phyloP scores from a whole-genome alignment of 2,329 filamentous ascomycete genomes.

The Penicillium sp. region DNA sequence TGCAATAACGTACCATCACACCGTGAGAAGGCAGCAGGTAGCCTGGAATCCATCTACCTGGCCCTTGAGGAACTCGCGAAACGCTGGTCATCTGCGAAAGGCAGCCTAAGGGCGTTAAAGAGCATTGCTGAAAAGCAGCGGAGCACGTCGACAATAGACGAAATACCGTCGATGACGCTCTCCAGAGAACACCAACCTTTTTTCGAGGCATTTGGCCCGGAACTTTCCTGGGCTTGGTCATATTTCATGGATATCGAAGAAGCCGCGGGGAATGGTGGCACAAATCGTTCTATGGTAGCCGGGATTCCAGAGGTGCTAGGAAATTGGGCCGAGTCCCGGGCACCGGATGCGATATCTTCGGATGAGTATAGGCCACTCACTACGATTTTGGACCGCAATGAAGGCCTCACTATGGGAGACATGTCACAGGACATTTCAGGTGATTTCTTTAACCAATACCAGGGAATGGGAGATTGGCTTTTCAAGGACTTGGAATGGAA shows the following conservation, averaged over 20 bases:
- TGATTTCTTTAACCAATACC: conserved; percentile 23
- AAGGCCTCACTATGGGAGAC: conserved; percentile 11
- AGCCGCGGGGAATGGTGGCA: background rate
- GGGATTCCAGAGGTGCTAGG: background rate
- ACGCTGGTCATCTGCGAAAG: conserved; percentile 30
- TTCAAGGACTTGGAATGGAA: conserved; percentile 26
- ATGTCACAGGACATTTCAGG: conserved; percentile 7
- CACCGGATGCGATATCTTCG: conserved; percentile 11
- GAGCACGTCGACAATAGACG: background rate
- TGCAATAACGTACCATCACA: conserved; percentile 28
- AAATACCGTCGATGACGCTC: conserved; percentile 1
- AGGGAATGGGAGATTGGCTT: conserved; percentile 30
- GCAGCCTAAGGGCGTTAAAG: conserved; percentile 22
- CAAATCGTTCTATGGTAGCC: background rate
- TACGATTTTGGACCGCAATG: conserved; percentile 20
- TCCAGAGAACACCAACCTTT: conserved; percentile 21
- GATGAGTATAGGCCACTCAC: conserved; percentile 22
- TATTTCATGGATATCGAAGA: conserved; percentile 12
- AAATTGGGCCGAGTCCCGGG: conserved; percentile 14
- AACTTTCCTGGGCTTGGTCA: conserved; percentile 25
- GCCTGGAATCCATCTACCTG: conserved; percentile 23
- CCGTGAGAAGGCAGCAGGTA: conserved; percentile 19
- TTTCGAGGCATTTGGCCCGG: conserved; percentile 23
- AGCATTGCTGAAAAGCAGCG: conserved; percentile 23
- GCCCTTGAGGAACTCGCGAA: conserved; percentile 25